phyloP scores from a whole-genome alignment of 345 rosid genomes.

The Combretum micranthum region DNA sequence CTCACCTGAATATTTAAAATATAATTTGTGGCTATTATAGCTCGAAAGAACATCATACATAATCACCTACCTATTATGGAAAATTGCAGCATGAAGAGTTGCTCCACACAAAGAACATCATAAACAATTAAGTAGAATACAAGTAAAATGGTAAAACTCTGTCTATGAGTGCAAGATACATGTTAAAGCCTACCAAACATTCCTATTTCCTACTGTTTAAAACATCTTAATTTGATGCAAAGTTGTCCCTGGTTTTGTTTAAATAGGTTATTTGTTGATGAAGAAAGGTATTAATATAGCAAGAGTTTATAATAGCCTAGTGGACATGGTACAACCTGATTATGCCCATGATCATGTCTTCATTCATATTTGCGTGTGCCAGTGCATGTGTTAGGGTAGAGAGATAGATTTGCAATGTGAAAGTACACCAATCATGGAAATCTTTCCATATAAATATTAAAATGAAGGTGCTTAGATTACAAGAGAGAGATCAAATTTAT shows the following conservation, averaged over 20 bases:
- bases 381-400: neutral
- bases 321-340: constrained; percentile 3
- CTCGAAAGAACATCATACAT: too few relatives aligned
- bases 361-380: neutral
- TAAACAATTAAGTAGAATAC: too few relatives aligned
- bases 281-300: neutral
- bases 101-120: too few relatives aligned
- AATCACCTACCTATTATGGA: too few relatives aligned
- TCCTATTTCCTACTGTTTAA: constrained; percentile 7
- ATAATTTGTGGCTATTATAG: too few relatives aligned
- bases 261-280: neutral
- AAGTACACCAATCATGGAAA: constrained; percentile 11
- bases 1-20: too few relatives aligned
- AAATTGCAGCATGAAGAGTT: too few relatives aligned
- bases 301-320: constrained; percentile 6
- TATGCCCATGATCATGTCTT: neutral
- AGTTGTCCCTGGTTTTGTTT: constrained; percentile 22
- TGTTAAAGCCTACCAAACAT: too few relatives aligned
- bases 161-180: too few relatives aligned
- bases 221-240: constrained; percentile 8
- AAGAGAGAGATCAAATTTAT: too few relatives aligned
- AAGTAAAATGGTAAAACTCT: too few relatives aligned
- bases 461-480: constrained; percentile 13
- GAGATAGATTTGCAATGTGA: constrained; percentile 14
- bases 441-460: constrained; percentile 4